phyloP scores from a whole-genome alignment of 2,329 filamentous ascomycete species.

The Beauveria asiatica region DNA sequence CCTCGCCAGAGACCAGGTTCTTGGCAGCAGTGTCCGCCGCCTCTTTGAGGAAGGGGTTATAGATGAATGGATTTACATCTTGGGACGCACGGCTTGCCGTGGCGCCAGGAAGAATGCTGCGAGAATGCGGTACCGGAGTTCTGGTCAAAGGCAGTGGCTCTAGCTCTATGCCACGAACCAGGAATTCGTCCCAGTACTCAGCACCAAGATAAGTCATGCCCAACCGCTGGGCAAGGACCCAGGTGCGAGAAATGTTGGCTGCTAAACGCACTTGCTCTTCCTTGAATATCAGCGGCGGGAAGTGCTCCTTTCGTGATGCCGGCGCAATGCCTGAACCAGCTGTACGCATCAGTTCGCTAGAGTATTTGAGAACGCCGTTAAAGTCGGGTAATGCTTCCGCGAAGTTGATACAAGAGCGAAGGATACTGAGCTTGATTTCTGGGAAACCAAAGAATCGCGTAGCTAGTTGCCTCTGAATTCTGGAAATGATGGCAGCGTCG shows the following conservation, averaged over 20 bases:
- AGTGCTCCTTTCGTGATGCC: slow-evolving; percentile 57
- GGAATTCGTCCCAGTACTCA: slow-evolving; percentile 95
- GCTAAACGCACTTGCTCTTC: slow-evolving; percentile 83
- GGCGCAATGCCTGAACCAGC: slow-evolving; percentile 75
- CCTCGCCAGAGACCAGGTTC: slow-evolving; percentile 70
- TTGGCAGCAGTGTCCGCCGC: slow-evolving; percentile 52
- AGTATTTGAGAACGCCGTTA: slow-evolving; percentile 79
- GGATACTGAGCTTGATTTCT: slow-evolving; percentile 73
- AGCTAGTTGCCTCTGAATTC: slow-evolving; percentile 52
- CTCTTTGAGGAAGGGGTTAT: slow-evolving; percentile 81
- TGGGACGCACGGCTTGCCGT: slow-evolving; percentile 44
- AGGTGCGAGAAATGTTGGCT: slow-evolving; percentile 78
- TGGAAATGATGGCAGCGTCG: slow-evolving; percentile 43
- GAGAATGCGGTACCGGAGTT: slow-evolving; percentile 58
- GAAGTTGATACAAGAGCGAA: slow-evolving; percentile 85
- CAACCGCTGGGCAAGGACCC: slow-evolving; percentile 65
- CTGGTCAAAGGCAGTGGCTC: slow-evolving; percentile 52
- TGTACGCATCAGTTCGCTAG: slow-evolving; percentile 72
- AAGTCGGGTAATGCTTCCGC: slow-evolving; percentile 92
- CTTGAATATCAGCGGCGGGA: slow-evolving; percentile 58
- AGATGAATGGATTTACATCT: slow-evolving; percentile 78
- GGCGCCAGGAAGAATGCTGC: slow-evolving; percentile 43
- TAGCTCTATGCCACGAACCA: slow-evolving; percentile 69
- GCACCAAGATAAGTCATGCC: slow-evolving; percentile 63
- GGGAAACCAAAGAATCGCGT: slow-evolving; percentile 66